A percentile compares a stretch with the other conserved stretches of the same genome.
Conservation (phyloP, 202 grass and related monocot genomes). For the Saccharum hybrid region DNA sequence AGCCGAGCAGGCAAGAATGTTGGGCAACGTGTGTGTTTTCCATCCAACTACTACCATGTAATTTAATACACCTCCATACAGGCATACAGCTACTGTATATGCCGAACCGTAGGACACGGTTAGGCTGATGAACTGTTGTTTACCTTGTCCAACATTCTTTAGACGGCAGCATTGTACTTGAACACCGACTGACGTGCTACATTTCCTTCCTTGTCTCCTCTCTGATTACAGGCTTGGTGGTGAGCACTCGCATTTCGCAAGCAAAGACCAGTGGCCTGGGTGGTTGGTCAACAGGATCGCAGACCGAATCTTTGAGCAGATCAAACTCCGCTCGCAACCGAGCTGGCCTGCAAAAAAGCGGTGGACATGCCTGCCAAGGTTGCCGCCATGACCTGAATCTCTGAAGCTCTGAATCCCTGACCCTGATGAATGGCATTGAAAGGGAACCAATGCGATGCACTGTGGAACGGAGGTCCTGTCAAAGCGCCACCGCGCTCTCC, state of each 20-base stretch:
- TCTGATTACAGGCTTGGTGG: neutral
- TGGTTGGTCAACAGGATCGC: slow-evolving; percentile 1
- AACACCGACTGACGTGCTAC: neutral
- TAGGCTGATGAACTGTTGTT: neutral
- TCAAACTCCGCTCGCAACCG: slow-evolving; percentile 22
- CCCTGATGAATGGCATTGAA: slow-evolving; percentile 15
- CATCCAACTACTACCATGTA: neutral
- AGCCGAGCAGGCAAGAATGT: neutral
- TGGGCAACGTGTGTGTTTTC: slow-evolving; percentile 16
- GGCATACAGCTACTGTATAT: neutral
- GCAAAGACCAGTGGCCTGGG: neutral
- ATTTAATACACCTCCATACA: neutral
- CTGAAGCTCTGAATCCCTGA: slow-evolving; percentile 23
- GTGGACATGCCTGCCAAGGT: slow-evolving; percentile 10
- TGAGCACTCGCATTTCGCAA: neutral
- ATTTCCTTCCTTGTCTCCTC: neutral
- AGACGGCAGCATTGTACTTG: neutral
- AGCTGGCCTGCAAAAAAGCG: slow-evolving; percentile 10
- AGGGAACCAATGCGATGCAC: slow-evolving; percentile 2
- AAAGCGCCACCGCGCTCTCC: neutral
- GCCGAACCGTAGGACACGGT: too few species aligned
- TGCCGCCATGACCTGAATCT: slow-evolving; percentile 28
- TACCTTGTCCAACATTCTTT: slow-evolving; percentile 21
- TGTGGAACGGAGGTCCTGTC: slow-evolving; percentile 29
- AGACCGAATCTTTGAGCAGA: slow-evolving; percentile 41